Evolutionary conservation across 164 flowering plant genomes (phyloP), one percentile per base, ranked within the genome.

Genomic region (Berberis vulgaris): DNA sequence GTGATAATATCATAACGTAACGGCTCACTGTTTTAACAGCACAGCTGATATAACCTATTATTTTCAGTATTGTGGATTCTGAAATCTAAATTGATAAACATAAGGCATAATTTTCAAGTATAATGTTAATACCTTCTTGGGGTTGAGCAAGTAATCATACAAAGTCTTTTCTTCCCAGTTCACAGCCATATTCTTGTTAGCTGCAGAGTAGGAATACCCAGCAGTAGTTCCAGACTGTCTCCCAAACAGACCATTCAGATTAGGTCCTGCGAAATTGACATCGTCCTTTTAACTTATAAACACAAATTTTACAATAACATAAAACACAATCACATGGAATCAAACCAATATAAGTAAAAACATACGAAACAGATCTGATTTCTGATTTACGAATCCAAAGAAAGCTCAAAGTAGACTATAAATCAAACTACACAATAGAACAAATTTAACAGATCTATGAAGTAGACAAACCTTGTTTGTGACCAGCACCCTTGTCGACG

Each of bases 151-250:
- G 77, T 83, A 83, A 11, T 83, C 86, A 60, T 83, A 83, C 67
- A 83, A 68, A 43, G 86, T 79, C 5, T 73, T 65, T 76, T 83
- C 87, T 56, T 65, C 79, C 86, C 86, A 83, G 9, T 3, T 71
- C 39, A 83, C 86, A 65, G 86, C 86, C 86, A 60, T 83, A 68
- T 78, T 81, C 74, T 83, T 83, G 78, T 83, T 81, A 45, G 82
- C 87, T 68, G 83, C 57, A 52, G 87, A 81, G 70, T 78, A 83
- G 0, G 86, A 83, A 66, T 83, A 83, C 2, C 86, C 86, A 73
- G 84, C 42, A 13, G 84, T 78, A 3, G 84, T 83, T 0, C 86
- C 86, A n/a, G 83, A 81, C 43, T 81, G 83, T 61, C 83, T 79
- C 44, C 84, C 86, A 44, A 83, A 83, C 11, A 83, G 84, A 8